Conservation (phyloP, 2,329 filamentous ascomycete species). For the Rhynchosporium agropyri region DNA sequence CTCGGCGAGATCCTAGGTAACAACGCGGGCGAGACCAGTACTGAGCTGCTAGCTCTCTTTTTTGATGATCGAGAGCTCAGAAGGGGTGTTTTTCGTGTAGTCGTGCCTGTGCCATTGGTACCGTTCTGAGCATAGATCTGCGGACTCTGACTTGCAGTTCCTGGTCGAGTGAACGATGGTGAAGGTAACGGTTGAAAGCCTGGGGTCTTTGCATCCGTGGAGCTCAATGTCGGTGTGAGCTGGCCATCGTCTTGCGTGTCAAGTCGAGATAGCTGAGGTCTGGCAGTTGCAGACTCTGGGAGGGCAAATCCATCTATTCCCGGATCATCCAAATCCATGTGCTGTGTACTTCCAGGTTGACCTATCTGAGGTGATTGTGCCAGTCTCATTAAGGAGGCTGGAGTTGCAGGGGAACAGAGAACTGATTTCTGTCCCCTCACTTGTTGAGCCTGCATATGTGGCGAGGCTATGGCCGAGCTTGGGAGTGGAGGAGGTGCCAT, state of each 20-base stretch:
- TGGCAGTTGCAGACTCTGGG: conserved; percentile 68
- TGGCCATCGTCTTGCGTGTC: conserved; percentile 56
- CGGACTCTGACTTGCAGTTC: conserved; percentile 53
- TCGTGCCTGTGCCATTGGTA: conserved; percentile 46
- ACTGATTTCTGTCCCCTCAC: conserved; percentile 42
- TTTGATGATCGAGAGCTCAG: conserved; percentile 59
- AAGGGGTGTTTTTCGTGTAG: conserved; percentile 55
- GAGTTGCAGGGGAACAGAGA: conserved; percentile 69
- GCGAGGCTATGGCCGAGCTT: conserved; percentile 66
- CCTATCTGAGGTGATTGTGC: conserved; percentile 44
- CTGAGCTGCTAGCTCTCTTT: conserved; percentile 73
- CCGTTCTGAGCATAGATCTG: conserved; percentile 55
- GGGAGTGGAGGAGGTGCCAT: conserved; percentile 71
- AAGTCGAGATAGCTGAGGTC: conserved; percentile 52
- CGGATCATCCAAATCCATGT: conserved; percentile 51
- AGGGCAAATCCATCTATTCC: conserved; percentile 69
- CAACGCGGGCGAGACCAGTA: conserved; percentile 83
- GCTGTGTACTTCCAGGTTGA: conserved; percentile 47
- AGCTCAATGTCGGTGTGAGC: conserved; percentile 57
- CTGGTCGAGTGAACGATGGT: conserved; percentile 45
- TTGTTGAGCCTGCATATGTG: conserved; percentile 63
- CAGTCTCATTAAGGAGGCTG: conserved; percentile 84
- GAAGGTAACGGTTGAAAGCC: conserved; percentile 47
- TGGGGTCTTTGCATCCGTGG: conserved; percentile 43
- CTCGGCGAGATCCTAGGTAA: conserved; percentile 89